Evolutionary conservation across 306 rosid species (phyloP).

Genomic region (Carpinus viminea): DNA sequence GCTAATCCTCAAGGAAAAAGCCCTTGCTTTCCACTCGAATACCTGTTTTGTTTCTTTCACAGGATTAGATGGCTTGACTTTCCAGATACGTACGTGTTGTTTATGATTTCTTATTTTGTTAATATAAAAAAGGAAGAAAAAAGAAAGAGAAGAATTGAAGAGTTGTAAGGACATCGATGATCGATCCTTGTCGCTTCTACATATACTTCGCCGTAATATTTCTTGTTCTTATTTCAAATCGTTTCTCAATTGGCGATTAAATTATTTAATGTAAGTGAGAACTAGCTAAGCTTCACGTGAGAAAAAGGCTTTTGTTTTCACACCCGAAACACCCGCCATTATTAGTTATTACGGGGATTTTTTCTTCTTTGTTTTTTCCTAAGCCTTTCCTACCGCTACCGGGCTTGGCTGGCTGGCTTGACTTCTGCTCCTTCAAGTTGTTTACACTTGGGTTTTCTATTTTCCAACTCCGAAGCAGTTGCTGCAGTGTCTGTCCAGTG

Average conservation of each 20-base stretch:
- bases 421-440: constrained; percentile 21
- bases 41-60: constrained; percentile 21
- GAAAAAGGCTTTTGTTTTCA: background rate
- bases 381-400: background rate
- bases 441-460: constrained; percentile 19
- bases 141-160: too few species aligned
- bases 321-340: background rate
- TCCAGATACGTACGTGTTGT: constrained; percentile 18
- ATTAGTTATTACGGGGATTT: background rate
- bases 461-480: background rate
- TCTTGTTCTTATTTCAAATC: background rate
- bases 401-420: constrained; percentile 7
- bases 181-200: background rate
- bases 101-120: too few species aligned
- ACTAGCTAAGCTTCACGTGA: too few species aligned
- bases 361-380: too few species aligned
- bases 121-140: too few species aligned
- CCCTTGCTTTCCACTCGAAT: constrained; percentile 53
- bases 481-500: constrained; percentile 16
- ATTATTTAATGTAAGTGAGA: background rate
- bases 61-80: background rate
- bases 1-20: constrained; percentile 42
- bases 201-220: background rate
- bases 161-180: too few species aligned
- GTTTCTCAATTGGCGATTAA: background rate